Conservation (phyloP, 1,284 basidiomycete species). For the Singerocomus inundabilis region DNA sequence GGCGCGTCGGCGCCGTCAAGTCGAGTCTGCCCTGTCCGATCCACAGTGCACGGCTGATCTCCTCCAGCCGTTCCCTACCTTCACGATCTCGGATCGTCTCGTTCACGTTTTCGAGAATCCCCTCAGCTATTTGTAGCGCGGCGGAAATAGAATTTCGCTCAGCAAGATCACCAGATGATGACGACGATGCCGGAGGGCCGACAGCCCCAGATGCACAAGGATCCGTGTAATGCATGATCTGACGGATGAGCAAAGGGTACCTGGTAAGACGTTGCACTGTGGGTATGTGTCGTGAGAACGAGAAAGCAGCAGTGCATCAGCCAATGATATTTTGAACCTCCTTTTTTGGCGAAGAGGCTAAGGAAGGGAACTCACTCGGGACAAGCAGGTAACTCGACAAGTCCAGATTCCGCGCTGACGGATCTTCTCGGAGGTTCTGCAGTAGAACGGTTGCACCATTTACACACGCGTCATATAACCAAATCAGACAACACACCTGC, state of each 20-base stretch:
- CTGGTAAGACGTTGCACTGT: constrained; percentile 93
- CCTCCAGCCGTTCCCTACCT: constrained; percentile 66
- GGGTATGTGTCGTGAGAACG: not conserved
- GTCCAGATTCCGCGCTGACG: constrained; percentile 79
- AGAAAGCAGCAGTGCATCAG: not conserved
- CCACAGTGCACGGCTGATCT: constrained; percentile 79
- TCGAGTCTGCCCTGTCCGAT: constrained; percentile 87
- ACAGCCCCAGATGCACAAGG: not conserved
- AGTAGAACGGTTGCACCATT: not conserved
- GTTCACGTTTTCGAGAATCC: constrained; percentile 79
- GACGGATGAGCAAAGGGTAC: constrained; percentile 86
- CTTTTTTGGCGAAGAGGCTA: too few species aligned
- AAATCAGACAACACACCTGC: constrained; percentile 46
- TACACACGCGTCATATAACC: not conserved
- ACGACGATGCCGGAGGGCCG: not conserved
- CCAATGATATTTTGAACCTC: not conserved
- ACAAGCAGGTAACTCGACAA: constrained; percentile 87
- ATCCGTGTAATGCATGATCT: constrained; percentile 82
- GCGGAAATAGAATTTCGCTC: constrained; percentile 56
- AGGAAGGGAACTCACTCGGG: constrained; percentile 71
- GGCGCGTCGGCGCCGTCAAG: constrained; percentile 83
- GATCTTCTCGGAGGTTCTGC: constrained; percentile 70
- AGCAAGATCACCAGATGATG: constrained; percentile 23
- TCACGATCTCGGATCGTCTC: constrained; percentile 89
- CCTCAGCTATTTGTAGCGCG: constrained; percentile 67